Evolutionary conservation across 2,329 filamentous ascomycete genomes (phyloP).

Genomic region (Sarocladium strictum): DNA sequence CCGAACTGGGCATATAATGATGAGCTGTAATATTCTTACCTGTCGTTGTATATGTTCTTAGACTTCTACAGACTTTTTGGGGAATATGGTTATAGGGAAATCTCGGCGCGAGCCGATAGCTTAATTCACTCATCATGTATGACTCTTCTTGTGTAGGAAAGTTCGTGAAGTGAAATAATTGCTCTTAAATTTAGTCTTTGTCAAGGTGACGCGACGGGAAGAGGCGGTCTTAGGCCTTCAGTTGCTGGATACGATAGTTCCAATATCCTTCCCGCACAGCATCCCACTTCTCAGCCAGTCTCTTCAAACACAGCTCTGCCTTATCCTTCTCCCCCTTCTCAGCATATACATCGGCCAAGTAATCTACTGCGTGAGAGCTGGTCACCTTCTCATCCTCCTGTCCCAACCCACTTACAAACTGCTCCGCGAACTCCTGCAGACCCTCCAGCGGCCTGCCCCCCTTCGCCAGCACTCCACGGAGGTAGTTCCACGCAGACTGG

Average conservation of each 20-base stretch:
- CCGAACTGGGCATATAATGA: background rate
- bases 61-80: background rate
- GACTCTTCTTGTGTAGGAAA: no score
- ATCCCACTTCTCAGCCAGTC: constrained; percentile 83
- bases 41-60: background rate
- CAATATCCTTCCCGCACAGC: constrained; percentile 88
- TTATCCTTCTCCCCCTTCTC: constrained; percentile 51
- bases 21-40: background rate
- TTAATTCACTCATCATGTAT: background rate
- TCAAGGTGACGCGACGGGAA: no score
- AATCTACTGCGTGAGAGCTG: constrained; percentile 64
- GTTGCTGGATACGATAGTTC: constrained; percentile 50
- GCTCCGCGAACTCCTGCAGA: constrained; percentile 41
- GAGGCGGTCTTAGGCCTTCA: constrained; percentile 11
- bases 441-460: constrained; percentile 45
- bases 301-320: constrained; percentile 63
- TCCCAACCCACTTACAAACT: constrained; percentile 44
- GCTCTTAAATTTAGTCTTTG: no score
- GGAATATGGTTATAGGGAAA: background rate
- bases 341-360: constrained; percentile 63
- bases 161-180: no score
- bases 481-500: constrained; percentile 89
- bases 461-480: constrained; percentile 68
- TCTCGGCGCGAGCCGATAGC: background rate
- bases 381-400: constrained; percentile 42